Evolutionary conservation across 805 yeast genomes (phyloP).

Genomic region (Huiozyma naganishii): DNA sequence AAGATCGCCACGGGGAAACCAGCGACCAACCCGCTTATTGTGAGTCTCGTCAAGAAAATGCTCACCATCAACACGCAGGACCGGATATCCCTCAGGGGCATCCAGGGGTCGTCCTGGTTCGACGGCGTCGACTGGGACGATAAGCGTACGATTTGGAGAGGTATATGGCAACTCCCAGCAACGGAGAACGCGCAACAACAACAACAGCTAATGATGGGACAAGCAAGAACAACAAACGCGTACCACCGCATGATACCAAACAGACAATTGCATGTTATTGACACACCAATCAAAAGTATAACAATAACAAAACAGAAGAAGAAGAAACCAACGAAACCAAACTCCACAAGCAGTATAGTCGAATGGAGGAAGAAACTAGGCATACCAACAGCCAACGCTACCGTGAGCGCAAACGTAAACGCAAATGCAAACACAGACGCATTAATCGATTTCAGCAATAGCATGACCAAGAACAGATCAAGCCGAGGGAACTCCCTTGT

Average conservation of each 20-base stretch:
- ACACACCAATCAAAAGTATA: conserved; percentile 19
- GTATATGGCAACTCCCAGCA: conserved; percentile 49
- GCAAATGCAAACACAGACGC: background rate
- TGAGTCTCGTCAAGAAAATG: conserved; percentile 56
- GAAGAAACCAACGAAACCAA: conserved; percentile 23
- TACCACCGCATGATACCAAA: conserved; percentile 12
- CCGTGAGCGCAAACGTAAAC: background rate
- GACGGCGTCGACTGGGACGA: conserved; percentile 55
- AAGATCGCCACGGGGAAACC: conserved; percentile 12
- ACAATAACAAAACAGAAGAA: conserved; percentile 22
- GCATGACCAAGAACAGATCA: background rate
- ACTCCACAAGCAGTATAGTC: conserved; percentile 27
- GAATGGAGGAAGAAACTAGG: conserved; percentile 30
- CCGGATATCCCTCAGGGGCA: conserved; percentile 45
- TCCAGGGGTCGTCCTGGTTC: conserved; percentile 68
- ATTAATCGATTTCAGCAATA: background rate
- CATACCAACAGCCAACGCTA: conserved; percentile 4
- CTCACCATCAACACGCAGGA: conserved; percentile 61
- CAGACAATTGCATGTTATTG: conserved; percentile 22
- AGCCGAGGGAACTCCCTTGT: background rate
- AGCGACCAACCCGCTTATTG: conserved; percentile 46
- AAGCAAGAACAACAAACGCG: background rate
- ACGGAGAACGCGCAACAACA: conserved; percentile 3
- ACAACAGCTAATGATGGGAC: no score
- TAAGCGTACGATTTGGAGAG: conserved; percentile 57